Base-by-base conservation (phyloP, 345 rosid species). In the Bruguiera gymnorhiza region DNA sequence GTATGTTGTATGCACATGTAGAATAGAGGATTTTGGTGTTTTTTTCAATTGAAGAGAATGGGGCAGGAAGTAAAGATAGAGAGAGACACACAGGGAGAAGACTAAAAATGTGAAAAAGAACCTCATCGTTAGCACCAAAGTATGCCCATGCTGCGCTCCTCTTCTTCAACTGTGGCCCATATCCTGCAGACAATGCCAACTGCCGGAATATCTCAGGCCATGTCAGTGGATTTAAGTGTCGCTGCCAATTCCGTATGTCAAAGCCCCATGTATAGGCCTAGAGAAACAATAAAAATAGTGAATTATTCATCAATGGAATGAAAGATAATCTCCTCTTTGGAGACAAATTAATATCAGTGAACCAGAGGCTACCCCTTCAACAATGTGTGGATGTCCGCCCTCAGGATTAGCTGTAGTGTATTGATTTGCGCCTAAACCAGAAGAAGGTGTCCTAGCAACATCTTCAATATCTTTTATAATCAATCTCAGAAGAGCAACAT, bases 181-280 rank as follows among this genome's bases (percentile, higher is more conserved):
- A 88, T 60, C 98, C 99, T 62, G 93, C 83, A 74, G 97, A 85
- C 50, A 96, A 79, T 65, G 96, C 96, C 82, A 96, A 74, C 67
- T 96, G 97, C 63, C 99, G 88, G 61, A 92, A 83, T 75, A 96
- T 81, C 78, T 96, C 99, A 46, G 97, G 98, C 99, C 99, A 96
- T 27, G 99, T 92, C 69, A 92, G 32, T 73, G 93, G 86, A 74
- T 84, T 87, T 76, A 96, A 84, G 84, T 88, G 91, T 70, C 68
- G 85, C 83, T 92, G 96, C 99, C 99, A 96, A 80, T 89, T 88
- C 72, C 85, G 87, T 61, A 96, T 88, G 81, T 96, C 97, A 74
- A 96, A 96, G 65, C 99, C 99, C 99, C 99, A 96, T 24, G 84
- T 78, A 88, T 92, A 92, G 29, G 99, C 98, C 99, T 96, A 81